Percentiles rank a stretch among this genome's conserved stretches.
These are phyloP conservation scores for Boehmeria nivea DNA, from an alignment of 306 rosid species.

Conservation along the genomic window DNA sequence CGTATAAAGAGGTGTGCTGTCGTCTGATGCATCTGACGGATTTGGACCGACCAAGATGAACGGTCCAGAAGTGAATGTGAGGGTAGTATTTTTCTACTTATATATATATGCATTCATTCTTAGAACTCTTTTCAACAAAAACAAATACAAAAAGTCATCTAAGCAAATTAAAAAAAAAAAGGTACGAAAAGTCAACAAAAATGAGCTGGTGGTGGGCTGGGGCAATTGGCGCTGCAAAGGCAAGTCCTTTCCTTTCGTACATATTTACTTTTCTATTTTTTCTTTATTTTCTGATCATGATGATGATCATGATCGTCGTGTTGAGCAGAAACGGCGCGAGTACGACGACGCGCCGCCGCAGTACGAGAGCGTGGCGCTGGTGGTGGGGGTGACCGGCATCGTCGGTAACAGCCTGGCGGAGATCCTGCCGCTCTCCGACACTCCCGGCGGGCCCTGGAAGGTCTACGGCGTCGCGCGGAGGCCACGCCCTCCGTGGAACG, in stretches of 20 bases:
- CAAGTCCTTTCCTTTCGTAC: background rate
- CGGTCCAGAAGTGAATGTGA: too few species aligned
- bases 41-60: too few species aligned
- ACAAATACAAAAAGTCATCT: too few species aligned
- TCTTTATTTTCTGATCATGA: background rate
- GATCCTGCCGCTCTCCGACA: slow-evolving; percentile 55
- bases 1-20: too few species aligned
- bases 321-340: slow-evolving; percentile 14
- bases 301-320: background rate
- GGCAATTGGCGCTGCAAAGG: slow-evolving; percentile 38
- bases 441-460: slow-evolving; percentile 65
- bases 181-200: background rate
- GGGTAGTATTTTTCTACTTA: too few species aligned
- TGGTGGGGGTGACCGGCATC: slow-evolving; percentile 43
- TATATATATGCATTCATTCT: too few species aligned
- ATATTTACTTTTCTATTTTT: background rate
- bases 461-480: slow-evolving; percentile 62
- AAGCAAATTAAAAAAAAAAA: too few species aligned
- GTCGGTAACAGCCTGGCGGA: slow-evolving; percentile 59
- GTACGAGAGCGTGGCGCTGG: slow-evolving; percentile 29
- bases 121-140: too few species aligned
- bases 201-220: slow-evolving; percentile 53
- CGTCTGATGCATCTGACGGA: too few species aligned
- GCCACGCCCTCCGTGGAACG: slow-evolving; percentile 47
- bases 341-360: slow-evolving; percentile 7